Evolutionary conservation across 2,329 filamentous ascomycete genomes (phyloP).

Genomic region (Catunica adiposa): DNA sequence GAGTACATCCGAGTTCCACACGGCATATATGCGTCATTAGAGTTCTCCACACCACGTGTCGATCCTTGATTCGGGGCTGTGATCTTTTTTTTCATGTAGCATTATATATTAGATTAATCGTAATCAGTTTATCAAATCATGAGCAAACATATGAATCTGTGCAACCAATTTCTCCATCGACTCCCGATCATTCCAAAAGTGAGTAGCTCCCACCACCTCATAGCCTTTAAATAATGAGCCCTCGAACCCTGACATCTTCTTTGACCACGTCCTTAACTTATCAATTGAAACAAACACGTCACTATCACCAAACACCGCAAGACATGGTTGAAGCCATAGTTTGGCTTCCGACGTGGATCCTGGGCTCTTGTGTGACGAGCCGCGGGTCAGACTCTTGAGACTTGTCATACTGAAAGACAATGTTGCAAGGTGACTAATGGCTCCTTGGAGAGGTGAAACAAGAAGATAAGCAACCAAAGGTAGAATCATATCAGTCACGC

Average conservation of each 20-base stretch:
- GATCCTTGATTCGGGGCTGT: too few species aligned
- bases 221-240: constrained; percentile 30
- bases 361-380: background rate
- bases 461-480: constrained; percentile 41
- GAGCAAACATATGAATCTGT: constrained; percentile 18
- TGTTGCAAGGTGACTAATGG: constrained; percentile 45
- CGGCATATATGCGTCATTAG: background rate
- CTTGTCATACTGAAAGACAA: constrained; percentile 29
- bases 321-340: constrained; percentile 39
- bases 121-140: background rate
- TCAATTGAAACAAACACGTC: constrained; percentile 56
- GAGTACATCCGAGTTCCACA: background rate
- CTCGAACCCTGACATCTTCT: constrained; percentile 28
- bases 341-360: constrained; percentile 31
- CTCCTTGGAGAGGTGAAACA: constrained; percentile 48
- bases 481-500: constrained; percentile 19
- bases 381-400: too few species aligned
- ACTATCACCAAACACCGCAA: constrained; percentile 58
- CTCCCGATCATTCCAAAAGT: constrained; percentile 46
- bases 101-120: background rate
- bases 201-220: constrained; percentile 38
- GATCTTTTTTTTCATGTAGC: too few species aligned
- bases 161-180: constrained; percentile 25
- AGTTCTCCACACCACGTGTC: too few species aligned
- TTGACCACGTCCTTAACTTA: constrained; percentile 51